Evolutionary conservation across 2,329 filamentous ascomycete genomes (phyloP).

Genomic region (Pestalotiopsis sp.): DNA sequence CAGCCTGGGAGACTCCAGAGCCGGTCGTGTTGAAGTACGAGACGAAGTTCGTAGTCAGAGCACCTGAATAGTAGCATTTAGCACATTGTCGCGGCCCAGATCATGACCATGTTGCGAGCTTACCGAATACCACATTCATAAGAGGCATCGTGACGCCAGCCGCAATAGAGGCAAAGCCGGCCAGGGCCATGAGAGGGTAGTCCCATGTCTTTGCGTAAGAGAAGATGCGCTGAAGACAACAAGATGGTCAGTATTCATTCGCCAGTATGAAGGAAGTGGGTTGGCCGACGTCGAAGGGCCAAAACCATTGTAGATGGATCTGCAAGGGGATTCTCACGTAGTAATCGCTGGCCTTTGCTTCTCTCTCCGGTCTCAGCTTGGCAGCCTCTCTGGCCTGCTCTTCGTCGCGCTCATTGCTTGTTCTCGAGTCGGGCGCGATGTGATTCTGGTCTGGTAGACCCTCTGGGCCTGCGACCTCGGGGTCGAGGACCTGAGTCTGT

Average conservation of each 20-base stretch:
- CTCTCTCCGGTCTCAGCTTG: constrained; percentile 45
- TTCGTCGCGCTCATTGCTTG: constrained; percentile 24
- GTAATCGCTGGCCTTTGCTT: constrained; percentile 49
- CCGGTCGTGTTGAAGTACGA: constrained; percentile 38
- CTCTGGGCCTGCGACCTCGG: neutral
- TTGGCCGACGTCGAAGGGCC: neutral
- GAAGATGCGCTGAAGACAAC: constrained; percentile 47
- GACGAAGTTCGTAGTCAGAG: constrained; percentile 51
- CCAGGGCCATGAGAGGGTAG: constrained; percentile 48
- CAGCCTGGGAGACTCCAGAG: constrained; percentile 20
- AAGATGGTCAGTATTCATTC: constrained; percentile 17
- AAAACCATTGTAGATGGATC: constrained; percentile 6
- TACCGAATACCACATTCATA: constrained; percentile 63
- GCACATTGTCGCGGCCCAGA: constrained; percentile 1
- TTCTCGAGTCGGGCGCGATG: neutral
- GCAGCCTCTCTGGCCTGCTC: constrained; percentile 32
- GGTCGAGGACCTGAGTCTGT: neutral
- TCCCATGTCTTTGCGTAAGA: constrained; percentile 57
- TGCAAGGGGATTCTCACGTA: constrained; percentile 26
- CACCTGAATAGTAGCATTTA: constrained; percentile 30
- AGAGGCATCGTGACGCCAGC: constrained; percentile 58
- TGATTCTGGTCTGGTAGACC: constrained; percentile 5
- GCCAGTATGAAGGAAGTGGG: neutral
- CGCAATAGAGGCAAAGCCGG: constrained; percentile 50
- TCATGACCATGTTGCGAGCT: constrained; percentile 10